Conservation (phyloP, 2,329 filamentous ascomycete species). For the Ambrosiella cleistominuta region DNA sequence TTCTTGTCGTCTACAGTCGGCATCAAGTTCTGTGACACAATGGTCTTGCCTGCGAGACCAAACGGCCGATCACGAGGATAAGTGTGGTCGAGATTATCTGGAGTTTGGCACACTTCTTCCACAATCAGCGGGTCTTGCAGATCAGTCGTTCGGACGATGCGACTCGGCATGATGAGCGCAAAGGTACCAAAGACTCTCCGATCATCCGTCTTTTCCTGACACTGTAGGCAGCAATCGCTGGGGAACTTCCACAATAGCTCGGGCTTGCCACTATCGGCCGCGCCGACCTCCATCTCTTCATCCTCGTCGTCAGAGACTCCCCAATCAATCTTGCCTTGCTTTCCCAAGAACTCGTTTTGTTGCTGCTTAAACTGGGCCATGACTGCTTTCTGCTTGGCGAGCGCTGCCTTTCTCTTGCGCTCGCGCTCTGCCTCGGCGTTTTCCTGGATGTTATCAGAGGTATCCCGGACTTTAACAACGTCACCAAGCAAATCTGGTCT, state of each 20-base stretch:
- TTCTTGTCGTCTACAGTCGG: conserved; percentile 46
- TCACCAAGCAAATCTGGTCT: conserved; percentile 54
- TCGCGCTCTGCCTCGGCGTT: conserved; percentile 54
- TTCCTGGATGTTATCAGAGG: conserved; percentile 45
- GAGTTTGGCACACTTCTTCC: conserved; percentile 62
- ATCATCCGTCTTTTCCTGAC: conserved; percentile 90
- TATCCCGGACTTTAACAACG: conserved; percentile 44
- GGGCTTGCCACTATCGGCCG: conserved; percentile 42
- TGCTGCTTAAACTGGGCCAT: conserved; percentile 98
- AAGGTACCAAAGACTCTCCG: conserved; percentile 83
- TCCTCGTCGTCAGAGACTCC: conserved; percentile 52
- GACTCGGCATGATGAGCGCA: conserved; percentile 71
- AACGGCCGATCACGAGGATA: conserved; percentile 74
- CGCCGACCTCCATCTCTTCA: conserved; percentile 56
- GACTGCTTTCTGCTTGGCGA: conserved; percentile 77
- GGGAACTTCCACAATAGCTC: conserved; percentile 67
- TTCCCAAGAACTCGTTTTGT: conserved; percentile 85
- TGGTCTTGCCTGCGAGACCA: conserved; percentile 60
- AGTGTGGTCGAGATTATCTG: conserved; percentile 66
- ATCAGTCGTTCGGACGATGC: conserved; percentile 73
- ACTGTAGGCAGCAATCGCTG: conserved; percentile 81
- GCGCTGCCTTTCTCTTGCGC: conserved; percentile 74
- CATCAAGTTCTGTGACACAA: not conserved
- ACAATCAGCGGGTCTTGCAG: conserved; percentile 68
- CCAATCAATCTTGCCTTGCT: conserved; percentile 66